A percentile compares a stretch with the other conserved stretches of the same genome.
phyloP scores from a whole-genome alignment of 2,329 filamentous ascomycete species.

The Diaporthe sp. region DNA sequence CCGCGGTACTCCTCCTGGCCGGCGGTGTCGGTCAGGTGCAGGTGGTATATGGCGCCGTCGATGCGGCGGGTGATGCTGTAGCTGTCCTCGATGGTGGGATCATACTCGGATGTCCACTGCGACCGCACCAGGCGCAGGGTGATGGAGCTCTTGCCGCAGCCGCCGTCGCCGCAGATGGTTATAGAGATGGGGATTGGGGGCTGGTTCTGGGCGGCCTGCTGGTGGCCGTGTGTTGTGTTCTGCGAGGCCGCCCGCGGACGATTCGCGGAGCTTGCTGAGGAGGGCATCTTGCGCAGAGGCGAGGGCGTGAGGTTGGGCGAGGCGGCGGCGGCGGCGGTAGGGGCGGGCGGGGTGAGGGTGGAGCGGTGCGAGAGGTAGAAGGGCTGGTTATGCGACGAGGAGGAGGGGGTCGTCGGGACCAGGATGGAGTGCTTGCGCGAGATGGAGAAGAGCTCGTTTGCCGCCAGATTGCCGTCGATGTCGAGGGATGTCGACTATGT shows the following conservation, averaged over 20 bases:
- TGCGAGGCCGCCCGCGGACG: constrained; percentile 38
- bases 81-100: constrained; percentile 86
- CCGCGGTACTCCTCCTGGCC: constrained; percentile 93
- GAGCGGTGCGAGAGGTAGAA: constrained; percentile 39
- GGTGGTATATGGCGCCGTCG: constrained; percentile 85
- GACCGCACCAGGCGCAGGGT: constrained; percentile 85
- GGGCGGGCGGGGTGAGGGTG: constrained; percentile 26
- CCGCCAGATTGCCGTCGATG: constrained; percentile 40
- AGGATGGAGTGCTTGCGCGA: constrained; percentile 43
- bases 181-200: constrained; percentile 75
- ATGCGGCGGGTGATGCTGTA: constrained; percentile 86
- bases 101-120: constrained; percentile 88
- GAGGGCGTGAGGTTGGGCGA: constrained; percentile 13
- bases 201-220: constrained; percentile 46
- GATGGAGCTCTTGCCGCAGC: constrained; percentile 88
- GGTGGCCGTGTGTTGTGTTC: constrained; percentile 39
- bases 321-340: constrained; percentile 11
- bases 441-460: constrained; percentile 41
- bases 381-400: constrained; percentile 34
- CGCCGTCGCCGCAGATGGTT: constrained; percentile 89
- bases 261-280: constrained; percentile 37
- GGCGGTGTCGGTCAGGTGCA: constrained; percentile 85
- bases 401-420: constrained; percentile 38
- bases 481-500: constrained; percentile 7
- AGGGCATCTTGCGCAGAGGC: constrained; percentile 38